Evolutionary conservation across 257 asterid genomes (phyloP).

Genomic region (Jacaranda copaia): DNA sequence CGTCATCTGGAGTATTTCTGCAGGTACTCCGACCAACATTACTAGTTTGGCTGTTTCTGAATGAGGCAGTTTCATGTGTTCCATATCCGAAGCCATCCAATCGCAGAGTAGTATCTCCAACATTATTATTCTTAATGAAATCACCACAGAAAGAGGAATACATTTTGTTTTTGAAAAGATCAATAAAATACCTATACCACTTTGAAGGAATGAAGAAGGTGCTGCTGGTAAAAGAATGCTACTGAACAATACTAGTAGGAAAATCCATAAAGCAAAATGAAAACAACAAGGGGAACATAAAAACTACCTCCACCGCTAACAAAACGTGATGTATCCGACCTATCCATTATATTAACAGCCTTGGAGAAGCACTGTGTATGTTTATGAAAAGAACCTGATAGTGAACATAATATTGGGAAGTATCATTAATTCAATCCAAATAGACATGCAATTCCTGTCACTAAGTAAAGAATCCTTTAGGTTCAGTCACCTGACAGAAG

Average conservation of each 20-base stretch:
- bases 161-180: slow-evolving; percentile 44
- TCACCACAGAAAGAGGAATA: slow-evolving; percentile 52
- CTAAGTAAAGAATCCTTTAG: slow-evolving; percentile 29
- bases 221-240: slow-evolving; percentile 30
- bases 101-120: slow-evolving; percentile 72
- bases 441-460: slow-evolving; percentile 30
- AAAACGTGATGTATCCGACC: slow-evolving; percentile 85
- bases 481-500: slow-evolving; percentile 51
- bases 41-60: slow-evolving; percentile 46
- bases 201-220: slow-evolving; percentile 33
- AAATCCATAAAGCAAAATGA: slow-evolving; percentile 46
- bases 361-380: slow-evolving; percentile 23
- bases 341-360: slow-evolving; percentile 63
- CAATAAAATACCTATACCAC: slow-evolving; percentile 39
- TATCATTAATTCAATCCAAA: slow-evolving; percentile 21
- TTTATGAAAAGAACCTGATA: slow-evolving; percentile 35
- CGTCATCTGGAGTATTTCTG: slow-evolving; percentile 63
- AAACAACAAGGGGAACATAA: slow-evolving; percentile 43
- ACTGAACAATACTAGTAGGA: slow-evolving; percentile 37
- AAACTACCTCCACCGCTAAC: slow-evolving; percentile 81
- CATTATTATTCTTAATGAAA: slow-evolving; percentile 40
- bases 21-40: slow-evolving; percentile 40
- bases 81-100: slow-evolving; percentile 80
- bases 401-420: slow-evolving; percentile 23
- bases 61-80: slow-evolving; percentile 45